Conservation (phyloP, 441 rosid species). For the Eruca vesicaria region DNA sequence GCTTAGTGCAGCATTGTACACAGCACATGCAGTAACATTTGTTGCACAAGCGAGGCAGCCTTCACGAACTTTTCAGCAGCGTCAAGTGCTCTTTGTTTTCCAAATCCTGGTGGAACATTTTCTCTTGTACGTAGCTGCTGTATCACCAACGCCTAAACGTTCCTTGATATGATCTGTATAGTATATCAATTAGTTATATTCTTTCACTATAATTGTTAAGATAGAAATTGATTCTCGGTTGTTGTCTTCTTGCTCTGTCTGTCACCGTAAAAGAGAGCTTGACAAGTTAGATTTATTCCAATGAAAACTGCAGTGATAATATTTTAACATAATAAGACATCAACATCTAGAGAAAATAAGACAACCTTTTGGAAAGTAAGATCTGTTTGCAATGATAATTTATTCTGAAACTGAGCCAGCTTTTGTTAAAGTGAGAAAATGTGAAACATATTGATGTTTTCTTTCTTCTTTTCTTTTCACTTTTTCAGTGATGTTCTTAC, state of each 20-base stretch:
- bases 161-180: constrained; percentile 58
- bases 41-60: constrained; percentile 61
- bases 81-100: constrained; percentile 56
- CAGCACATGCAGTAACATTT: constrained; percentile 89
- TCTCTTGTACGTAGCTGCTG: constrained; percentile 63
- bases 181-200: neutral
- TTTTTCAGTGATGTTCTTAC: neutral
- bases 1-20: constrained; percentile 66
- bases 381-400: neutral
- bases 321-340: neutral
- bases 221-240: neutral
- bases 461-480: neutral
- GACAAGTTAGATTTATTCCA: neutral
- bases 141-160: constrained; percentile 68
- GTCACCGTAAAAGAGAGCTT: neutral
- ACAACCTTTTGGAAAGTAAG: neutral
- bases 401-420: neutral
- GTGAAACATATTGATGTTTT: constrained; percentile 1
- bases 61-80: constrained; percentile 68
- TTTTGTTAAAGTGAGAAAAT: neutral
- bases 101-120: constrained; percentile 58
- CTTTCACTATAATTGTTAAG: neutral
- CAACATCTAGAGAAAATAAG: neutral
- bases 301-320: neutral
- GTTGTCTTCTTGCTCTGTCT: neutral